Conservation (phyloP, 2,329 filamentous ascomycete species). For the Boeremia lycopersici region DNA sequence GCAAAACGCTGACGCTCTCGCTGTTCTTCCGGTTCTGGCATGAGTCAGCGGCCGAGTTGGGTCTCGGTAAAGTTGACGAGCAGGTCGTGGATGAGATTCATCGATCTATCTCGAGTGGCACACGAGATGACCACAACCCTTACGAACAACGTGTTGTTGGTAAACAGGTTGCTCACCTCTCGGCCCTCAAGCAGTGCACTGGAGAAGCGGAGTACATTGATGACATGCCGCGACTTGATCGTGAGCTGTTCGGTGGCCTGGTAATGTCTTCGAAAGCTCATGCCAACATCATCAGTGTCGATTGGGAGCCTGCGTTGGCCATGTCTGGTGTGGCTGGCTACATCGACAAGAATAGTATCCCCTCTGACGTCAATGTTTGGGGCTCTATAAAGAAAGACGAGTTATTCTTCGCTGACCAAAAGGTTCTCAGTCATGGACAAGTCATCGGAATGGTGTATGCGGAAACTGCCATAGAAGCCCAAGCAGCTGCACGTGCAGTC, state of each 20-base stretch:
- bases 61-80: slow-evolving; percentile 63
- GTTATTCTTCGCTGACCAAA: slow-evolving; percentile 85
- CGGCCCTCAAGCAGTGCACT: slow-evolving; percentile 88
- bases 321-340: slow-evolving; percentile 85
- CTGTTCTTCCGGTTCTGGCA: slow-evolving; percentile 99
- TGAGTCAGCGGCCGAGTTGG: slow-evolving; percentile 73
- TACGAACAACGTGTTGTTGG: slow-evolving; percentile 84
- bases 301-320: slow-evolving; percentile 76
- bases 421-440: slow-evolving; percentile 85
- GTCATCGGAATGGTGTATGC: slow-evolving; percentile 89
- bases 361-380: slow-evolving; percentile 84
- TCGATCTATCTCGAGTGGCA: slow-evolving; percentile 76
- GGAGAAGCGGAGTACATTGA: slow-evolving; percentile 95
- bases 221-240: slow-evolving; percentile 82
- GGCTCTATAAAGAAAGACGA: slow-evolving; percentile 83
- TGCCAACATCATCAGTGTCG: slow-evolving; percentile 80
- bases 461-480: slow-evolving; percentile 74
- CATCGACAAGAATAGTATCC: slow-evolving; percentile 81
- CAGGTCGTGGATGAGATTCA: slow-evolving; percentile 83
- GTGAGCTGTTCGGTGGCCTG: slow-evolving; percentile 85
- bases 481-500: slow-evolving; percentile 80
- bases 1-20: slow-evolving; percentile 83
- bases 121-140: slow-evolving; percentile 75
- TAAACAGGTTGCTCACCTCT: slow-evolving; percentile 82
- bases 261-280: slow-evolving; percentile 87